These are phyloP conservation scores for Amanita rimosa DNA, from an alignment of 768 basidiomycete species.

Conservation along the genomic window DNA sequence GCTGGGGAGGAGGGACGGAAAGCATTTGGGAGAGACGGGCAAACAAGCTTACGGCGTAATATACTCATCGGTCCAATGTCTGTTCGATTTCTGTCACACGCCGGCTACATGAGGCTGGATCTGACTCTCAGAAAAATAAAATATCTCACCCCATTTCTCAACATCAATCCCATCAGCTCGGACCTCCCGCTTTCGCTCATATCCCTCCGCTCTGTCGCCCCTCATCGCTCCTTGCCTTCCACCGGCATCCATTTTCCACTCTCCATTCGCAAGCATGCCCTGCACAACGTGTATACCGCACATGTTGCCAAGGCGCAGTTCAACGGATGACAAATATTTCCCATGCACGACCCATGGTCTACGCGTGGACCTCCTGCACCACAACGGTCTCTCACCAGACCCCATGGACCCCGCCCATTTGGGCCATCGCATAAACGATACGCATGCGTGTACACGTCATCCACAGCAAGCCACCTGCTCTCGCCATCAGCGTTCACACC, in stretches of 20 bases:
- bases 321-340: neutral
- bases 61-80: neutral
- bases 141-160: neutral
- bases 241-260: neutral
- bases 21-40: neutral
- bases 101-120: neutral
- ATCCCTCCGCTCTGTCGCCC: neutral
- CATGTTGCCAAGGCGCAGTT: too few relatives aligned
- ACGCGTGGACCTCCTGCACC: neutral
- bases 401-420: neutral
- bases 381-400: neutral
- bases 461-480: neutral
- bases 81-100: conserved; percentile 1
- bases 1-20: conserved; percentile 11
- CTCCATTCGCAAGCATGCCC: neutral
- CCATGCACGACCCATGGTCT: neutral
- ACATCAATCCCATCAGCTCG: neutral
- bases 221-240: neutral
- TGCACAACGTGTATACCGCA: neutral
- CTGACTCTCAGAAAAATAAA: neutral
- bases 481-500: neutral
- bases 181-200: neutral
- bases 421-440: too few relatives aligned
- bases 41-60: neutral
- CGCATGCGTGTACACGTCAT: neutral